These are phyloP conservation scores for Datura wrightii DNA, from an alignment of 257 asterid genomes.

Conservation along the genomic window DNA sequence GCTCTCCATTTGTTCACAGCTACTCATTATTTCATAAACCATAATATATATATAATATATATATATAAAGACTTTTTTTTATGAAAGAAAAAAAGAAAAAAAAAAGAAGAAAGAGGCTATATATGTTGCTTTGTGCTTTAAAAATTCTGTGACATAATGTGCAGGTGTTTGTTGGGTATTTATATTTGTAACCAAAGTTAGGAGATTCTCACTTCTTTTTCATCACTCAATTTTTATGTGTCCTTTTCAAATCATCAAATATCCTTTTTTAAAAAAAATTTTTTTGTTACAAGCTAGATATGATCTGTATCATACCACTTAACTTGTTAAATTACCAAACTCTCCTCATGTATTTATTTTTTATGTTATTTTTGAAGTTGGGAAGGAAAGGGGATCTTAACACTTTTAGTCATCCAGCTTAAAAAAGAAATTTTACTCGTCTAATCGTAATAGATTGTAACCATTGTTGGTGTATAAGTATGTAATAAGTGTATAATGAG, in stretches of 20 bases:
- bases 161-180: slow-evolving; percentile 52
- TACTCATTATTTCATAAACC: slow-evolving; percentile 54
- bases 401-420: not conserved
- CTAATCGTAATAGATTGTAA: not conserved
- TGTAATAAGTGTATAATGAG: not conserved
- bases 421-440: too few relatives aligned
- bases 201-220: slow-evolving; percentile 28
- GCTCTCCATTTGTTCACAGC: slow-evolving; percentile 44
- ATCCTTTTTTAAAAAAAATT: slow-evolving; percentile 28
- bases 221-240: slow-evolving; percentile 49
- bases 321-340: slow-evolving; percentile 35
- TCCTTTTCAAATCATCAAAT: slow-evolving; percentile 52
- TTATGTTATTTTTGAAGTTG: not conserved
- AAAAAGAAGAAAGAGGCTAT: not conserved
- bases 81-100: too few relatives aligned
- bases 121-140: slow-evolving; percentile 28
- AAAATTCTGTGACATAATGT: slow-evolving; percentile 58
- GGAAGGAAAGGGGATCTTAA: not conserved
- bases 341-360: slow-evolving; percentile 22
- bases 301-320: slow-evolving; percentile 38
- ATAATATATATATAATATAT: slow-evolving; percentile 24
- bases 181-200: slow-evolving; percentile 48
- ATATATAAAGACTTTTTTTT: not conserved
- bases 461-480: not conserved
- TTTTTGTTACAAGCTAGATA: slow-evolving; percentile 38